Base-by-base conservation (phyloP, 768 basidiomycete species). In the Leccinum barrowsii region DNA sequence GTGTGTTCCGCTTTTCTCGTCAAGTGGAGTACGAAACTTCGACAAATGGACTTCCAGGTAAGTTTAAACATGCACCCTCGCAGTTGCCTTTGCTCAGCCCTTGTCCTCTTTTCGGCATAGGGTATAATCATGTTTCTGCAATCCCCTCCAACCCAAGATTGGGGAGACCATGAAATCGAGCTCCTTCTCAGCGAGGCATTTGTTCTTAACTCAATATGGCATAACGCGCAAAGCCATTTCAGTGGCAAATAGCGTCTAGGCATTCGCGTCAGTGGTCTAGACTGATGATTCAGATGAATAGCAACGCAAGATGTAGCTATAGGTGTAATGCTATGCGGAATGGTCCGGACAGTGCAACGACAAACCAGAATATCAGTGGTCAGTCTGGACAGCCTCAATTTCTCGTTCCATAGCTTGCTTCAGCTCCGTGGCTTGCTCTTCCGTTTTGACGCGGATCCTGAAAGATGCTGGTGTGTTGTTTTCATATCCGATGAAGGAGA, bases 81-180 rank as follows among this genome's bases (percentile, higher is more conserved):
- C 11, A 24, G n/a, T 42, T 0, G 6, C 56, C 46, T 47, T 47
- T 59, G 40, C 47, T 58, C 53, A 51, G 52, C 47, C 53, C 30
- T 22, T 19, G 24, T 19, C 56, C 34, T 10, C 5, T 63, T 48
- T 37, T 40, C 15, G 1, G 1, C 11, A 2, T 26, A 98, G 96
- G 94, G 93, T 57, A 95, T 98, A 71, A 98, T 99, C 72, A 98
- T 99, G 90, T 99, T 97, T 76, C 80, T 99, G 12, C 93, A 95
- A 70, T 93, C 90, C 1, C 80, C 93, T 4, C 93, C 93, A 13
- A 95, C 93, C 6, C 92, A 94, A 69, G 85, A 83, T 55, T 99
- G 97, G 97, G 86, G 88, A 21, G 95, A 98, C 71, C 90, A 95
- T 66, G 94, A 98, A 68, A 88, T 98, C 49, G 94, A 98, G 70